A percentile compares a stretch with the other conserved stretches of the same genome.
Evolutionary conservation across 345 rosid species (phyloP).

Genomic region (Rhodamnia argentea): DNA sequence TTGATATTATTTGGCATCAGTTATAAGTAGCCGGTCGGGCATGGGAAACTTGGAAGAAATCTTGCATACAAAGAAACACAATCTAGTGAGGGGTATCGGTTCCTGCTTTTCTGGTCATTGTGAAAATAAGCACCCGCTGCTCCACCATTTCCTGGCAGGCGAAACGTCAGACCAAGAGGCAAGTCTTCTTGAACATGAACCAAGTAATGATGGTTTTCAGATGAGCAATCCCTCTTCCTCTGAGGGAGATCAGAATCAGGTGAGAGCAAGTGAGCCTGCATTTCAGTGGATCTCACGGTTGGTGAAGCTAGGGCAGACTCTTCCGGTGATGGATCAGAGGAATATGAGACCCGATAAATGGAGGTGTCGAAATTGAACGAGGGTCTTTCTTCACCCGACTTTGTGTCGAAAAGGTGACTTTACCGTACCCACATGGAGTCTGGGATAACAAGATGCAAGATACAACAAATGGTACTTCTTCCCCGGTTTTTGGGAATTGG

Average conservation of each 20-base stretch:
- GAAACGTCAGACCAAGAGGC: neutral
- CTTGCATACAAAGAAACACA: neutral
- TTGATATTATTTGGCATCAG: neutral
- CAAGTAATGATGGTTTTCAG: neutral
- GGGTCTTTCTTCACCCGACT: neutral
- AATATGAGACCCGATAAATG: neutral
- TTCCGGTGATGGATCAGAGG: neutral
- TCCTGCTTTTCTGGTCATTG: neutral
- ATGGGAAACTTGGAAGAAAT: neutral
- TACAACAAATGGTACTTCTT: neutral
- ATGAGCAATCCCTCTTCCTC: neutral
- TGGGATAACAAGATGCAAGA: neutral
- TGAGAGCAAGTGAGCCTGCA: neutral
- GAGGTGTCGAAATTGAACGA: neutral
- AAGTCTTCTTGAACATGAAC: neutral
- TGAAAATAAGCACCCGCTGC: neutral
- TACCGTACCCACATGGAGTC: neutral
- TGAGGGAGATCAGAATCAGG: neutral
- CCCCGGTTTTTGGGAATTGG: neutral
- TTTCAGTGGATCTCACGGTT: neutral
- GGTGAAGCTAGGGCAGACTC: neutral
- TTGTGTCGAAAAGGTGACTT: neutral
- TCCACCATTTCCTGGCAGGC: neutral
- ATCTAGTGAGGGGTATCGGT: neutral
- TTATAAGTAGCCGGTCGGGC: neutral